Evolutionary conservation across 371 early-diverging fungal species (phyloP).

Genomic region (Mortierella sp.): DNA sequence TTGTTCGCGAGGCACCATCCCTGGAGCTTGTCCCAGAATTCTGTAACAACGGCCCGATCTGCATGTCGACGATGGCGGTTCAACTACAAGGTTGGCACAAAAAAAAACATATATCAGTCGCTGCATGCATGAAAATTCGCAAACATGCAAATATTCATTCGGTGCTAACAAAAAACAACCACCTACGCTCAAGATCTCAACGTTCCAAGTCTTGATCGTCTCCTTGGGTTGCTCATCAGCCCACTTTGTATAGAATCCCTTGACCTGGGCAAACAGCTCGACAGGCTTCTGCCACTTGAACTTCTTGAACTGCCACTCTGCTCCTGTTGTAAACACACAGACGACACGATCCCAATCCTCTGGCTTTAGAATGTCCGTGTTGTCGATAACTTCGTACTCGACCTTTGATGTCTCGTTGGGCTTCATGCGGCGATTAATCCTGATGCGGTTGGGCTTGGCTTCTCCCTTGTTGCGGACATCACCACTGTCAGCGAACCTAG

Average conservation of each 20-base stretch:
- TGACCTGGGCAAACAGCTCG: slow-evolving; percentile 83
- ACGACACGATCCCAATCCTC: slow-evolving; percentile 91
- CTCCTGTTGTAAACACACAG: slow-evolving; percentile 90
- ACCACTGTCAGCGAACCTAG: slow-evolving; percentile 76
- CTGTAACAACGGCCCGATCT: slow-evolving; percentile 80
- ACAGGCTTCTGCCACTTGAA: slow-evolving; percentile 90
- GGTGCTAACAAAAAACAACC: background rate
- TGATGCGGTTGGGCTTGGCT: slow-evolving; percentile 72
- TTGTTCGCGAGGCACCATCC: slow-evolving; percentile 72
- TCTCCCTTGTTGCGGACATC: slow-evolving; percentile 73
- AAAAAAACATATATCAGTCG: background rate
- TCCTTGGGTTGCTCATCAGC: slow-evolving; percentile 76
- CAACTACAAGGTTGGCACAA: slow-evolving; percentile 61
- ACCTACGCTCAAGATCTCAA: slow-evolving; percentile 74
- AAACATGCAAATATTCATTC: background rate
- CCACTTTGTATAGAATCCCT: slow-evolving; percentile 88
- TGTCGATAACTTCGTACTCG: slow-evolving; percentile 79
- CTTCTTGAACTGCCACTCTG: slow-evolving; percentile 93
- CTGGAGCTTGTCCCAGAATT: slow-evolving; percentile 85
- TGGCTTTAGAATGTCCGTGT: slow-evolving; percentile 73
- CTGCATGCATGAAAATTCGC: background rate
- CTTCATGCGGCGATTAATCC: slow-evolving; percentile 67
- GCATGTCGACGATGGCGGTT: slow-evolving; percentile 81
- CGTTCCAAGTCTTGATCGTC: slow-evolving; percentile 79
- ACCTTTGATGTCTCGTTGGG: slow-evolving; percentile 61